Percentiles rank a stretch among this genome's conserved stretches.
phyloP scores from a whole-genome alignment of 768 basidiomycete species.

The Tylopilus intermedius region DNA sequence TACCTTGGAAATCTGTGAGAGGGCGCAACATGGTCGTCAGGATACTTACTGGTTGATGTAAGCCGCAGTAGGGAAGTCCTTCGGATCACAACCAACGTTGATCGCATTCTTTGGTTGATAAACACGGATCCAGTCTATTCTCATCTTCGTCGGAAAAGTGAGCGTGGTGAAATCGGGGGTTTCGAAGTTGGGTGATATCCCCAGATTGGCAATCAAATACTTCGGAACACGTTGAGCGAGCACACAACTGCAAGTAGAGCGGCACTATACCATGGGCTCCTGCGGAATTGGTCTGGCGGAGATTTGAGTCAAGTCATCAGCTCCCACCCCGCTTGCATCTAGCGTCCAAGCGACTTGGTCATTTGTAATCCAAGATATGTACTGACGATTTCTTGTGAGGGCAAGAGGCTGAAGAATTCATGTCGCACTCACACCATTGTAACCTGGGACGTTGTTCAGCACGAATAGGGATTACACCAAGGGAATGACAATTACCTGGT shows the following conservation, averaged over 20 bases:
- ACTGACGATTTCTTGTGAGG: constrained; percentile 35
- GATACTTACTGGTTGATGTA: constrained; percentile 70
- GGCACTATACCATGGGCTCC: constrained; percentile 70
- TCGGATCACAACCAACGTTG: constrained; percentile 84
- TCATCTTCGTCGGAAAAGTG: constrained; percentile 69
- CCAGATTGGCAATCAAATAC: constrained; percentile 84
- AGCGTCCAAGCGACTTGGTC: constrained; percentile 66
- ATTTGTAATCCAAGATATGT: constrained; percentile 76
- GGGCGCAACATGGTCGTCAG: neutral
- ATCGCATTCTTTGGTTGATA: constrained; percentile 69
- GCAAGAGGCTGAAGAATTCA: neutral
- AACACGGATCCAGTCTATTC: constrained; percentile 83
- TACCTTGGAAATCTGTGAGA: constrained; percentile 31
- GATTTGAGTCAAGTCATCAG: constrained; percentile 55
- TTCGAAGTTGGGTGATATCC: constrained; percentile 80
- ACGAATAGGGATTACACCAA: neutral
- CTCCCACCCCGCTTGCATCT: constrained; percentile 54
- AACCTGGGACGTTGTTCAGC: constrained; percentile 15
- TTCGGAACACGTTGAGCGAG: constrained; percentile 24
- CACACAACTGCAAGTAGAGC: neutral
- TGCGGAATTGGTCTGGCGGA: constrained; percentile 66
- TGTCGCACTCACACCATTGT: constrained; percentile 41
- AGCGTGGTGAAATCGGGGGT: constrained; percentile 66
- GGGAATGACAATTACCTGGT: constrained; percentile 42
- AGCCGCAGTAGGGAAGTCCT: constrained; percentile 67